A percentile compares a stretch with the other conserved stretches of the same genome.
Evolutionary conservation across 345 rosid genomes (phyloP).

Genomic region (Eutrema heterophyllum): DNA sequence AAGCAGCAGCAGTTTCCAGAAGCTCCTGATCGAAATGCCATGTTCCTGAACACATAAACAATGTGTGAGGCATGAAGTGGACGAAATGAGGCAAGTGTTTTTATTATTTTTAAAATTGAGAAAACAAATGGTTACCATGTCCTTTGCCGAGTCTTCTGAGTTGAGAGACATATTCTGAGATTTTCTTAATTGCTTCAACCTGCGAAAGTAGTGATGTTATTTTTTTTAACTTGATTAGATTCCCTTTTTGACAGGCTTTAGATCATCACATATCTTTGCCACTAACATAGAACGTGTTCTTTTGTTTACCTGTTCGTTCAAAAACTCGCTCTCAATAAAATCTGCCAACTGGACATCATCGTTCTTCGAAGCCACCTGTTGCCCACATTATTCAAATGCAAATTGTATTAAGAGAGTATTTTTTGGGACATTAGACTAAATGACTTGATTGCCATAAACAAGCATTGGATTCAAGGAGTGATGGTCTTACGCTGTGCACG

Average conservation of each 20-base stretch:
- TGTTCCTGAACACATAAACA: constrained; percentile 47
- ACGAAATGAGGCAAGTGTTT: neutral
- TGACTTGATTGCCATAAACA: neutral
- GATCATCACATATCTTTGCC: neutral
- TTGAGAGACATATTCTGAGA: constrained; percentile 64
- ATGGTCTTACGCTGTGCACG: constrained; percentile 57
- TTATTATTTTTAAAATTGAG: neutral
- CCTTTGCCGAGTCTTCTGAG: constrained; percentile 74
- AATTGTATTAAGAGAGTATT: neutral
- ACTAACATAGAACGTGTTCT: constrained; percentile 29
- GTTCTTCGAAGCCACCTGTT: constrained; percentile 65
- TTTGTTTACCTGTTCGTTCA: constrained; percentile 65
- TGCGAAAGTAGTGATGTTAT: constrained; percentile 18
- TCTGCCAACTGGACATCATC: constrained; percentile 76
- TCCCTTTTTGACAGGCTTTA: neutral
- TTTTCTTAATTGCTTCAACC: constrained; percentile 73
- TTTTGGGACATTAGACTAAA: neutral
- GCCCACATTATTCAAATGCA: constrained; percentile 16
- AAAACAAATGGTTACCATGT: constrained; percentile 48
- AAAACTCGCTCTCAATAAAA: constrained; percentile 60
- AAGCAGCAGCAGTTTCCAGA: constrained; percentile 34
- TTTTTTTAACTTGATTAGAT: constrained; percentile 11
- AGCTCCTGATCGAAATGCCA: constrained; percentile 97
- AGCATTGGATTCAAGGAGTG: neutral
- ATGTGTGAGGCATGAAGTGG: constrained; percentile 11